Percentiles rank a stretch among this genome's conserved stretches.
Conservation (phyloP, 164 flowering plant genomes). For the Annona cherimola region DNA sequence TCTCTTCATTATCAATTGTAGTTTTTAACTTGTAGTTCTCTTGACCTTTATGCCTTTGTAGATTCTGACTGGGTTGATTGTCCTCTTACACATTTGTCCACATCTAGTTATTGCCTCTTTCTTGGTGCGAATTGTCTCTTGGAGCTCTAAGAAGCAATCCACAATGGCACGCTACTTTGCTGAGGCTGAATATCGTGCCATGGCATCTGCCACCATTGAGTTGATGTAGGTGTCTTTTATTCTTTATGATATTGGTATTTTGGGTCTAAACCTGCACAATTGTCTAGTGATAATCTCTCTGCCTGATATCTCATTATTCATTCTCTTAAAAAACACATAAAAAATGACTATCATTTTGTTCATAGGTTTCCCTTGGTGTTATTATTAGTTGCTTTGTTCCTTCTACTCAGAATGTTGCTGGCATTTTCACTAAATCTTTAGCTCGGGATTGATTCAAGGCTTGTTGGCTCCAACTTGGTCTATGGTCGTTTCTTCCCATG, state of each 20-base stretch:
- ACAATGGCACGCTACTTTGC: neutral
- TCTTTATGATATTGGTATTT: neutral
- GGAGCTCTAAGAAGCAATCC: conserved; percentile 7
- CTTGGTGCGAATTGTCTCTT: neutral
- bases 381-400: neutral
- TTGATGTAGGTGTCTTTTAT: neutral
- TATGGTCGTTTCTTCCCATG: neutral
- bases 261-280: neutral
- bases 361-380: conserved; percentile 1
- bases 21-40: neutral
- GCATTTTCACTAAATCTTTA: neutral
- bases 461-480: neutral
- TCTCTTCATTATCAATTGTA: neutral
- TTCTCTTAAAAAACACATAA: conserved; percentile 2
- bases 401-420: neutral
- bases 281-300: neutral
- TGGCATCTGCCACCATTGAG: conserved; percentile 6
- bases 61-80: conserved; percentile 4
- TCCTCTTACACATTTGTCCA: neutral
- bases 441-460: neutral
- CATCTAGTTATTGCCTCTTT: neutral
- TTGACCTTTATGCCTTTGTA: conserved; percentile 6
- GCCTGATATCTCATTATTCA: neutral
- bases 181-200: neutral
- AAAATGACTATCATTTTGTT: conserved; percentile 2